Base-by-base conservation (phyloP, 2,329 filamentous ascomycete genomes). In the Arthroderma sp. region DNA sequence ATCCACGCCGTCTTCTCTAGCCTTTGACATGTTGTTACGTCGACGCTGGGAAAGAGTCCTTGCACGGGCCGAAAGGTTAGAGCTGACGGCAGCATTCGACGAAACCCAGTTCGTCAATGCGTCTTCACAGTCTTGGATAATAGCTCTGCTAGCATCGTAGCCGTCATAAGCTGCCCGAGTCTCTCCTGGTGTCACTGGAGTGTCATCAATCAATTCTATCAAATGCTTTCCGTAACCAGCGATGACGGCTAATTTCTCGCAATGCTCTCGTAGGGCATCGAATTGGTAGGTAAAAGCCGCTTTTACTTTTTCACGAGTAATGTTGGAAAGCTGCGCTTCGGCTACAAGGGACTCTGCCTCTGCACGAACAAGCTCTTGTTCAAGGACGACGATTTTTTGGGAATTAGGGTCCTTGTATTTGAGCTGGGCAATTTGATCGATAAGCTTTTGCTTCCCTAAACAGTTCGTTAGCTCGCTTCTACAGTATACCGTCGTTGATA, bases 381-480 rank as follows among this genome's bases (percentile, higher is more conserved):
- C 91, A 45, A 98, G 81, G 36, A 98, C 88, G 47, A 95, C 87
- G 56, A 98, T 95, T 70, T 87, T 91, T 52, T 89, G 88, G 32
- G 88, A 95, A 72, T 94, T 94, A 55, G 91, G 91, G 67, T 98
- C 91, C 73, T 98, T 98, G 79, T 96, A 98, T 69, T 98, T 98
- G 58, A 98, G 78, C 66, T 96, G 89, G 42, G 91, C 89, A 57
- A 98, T 98, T 63, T 96, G 86, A 63, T 98, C 91, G 57, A 86
- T 94, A 61, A 98, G 96, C 71, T 96, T 98, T 67, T 96, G 89
- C 73, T 98, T 98, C 67, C 86, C 85, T 93, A 54, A 45, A 30
- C 47, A 31, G 32, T 28, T 39, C 31, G 29, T 36, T 43, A 43
- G 41, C 22, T 9, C 7, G 4, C 3, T 43, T 9, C 31, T 30